Evolutionary conservation across 768 basidiomycete species (phyloP), one percentile per base, ranked within the genome.

Genomic region (Phylloporus sp.): DNA sequence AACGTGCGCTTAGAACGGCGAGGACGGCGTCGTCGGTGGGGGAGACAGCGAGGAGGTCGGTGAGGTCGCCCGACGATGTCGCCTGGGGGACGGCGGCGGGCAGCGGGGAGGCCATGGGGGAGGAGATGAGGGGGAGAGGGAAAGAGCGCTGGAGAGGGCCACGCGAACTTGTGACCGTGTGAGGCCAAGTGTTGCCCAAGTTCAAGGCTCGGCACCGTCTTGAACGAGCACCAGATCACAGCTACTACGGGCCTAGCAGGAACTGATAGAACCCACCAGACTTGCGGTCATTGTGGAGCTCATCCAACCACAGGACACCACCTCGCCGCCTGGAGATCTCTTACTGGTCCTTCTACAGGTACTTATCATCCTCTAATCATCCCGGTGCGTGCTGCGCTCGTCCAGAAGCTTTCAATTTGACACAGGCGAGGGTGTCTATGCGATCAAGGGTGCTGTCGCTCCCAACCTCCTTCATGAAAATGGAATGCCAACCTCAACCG

Each of bases 11-110:
- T 50, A 86, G 75, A 48, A 78, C 74, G 52, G 76, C 64, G 56
- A 82, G 74, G 66, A 86, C 67, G 50, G 74, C 66, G 59, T 86
- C 84, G 61, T 82, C 78, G 31, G 76, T 75, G 31, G 82, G 84
- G 3, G 72, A 65, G 35, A 66, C 47, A 31, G 69, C 64, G 52
- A 78, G 64, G 32, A 80, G 69, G 61, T 80, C 76, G 22, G 68
- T 59, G 56, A 80, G 78, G 56, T 80, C 79, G 50, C 77, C 78
- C 12, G 77, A 75, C 38, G 63, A 54, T 13, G 72, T 63, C 11
- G 78, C 76, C 65, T 73, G 72, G 11, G 68, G 53, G 6, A 70
- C 36, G 42, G 58, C 53, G 49, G 54, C 35, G 59, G 69, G 64
- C 55, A 67, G 50, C 27, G 70, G 58, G 22, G 77, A 59, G 62